Evolutionary conservation across 345 rosid genomes (phyloP).

Genomic region (Camelina hispida): DNA sequence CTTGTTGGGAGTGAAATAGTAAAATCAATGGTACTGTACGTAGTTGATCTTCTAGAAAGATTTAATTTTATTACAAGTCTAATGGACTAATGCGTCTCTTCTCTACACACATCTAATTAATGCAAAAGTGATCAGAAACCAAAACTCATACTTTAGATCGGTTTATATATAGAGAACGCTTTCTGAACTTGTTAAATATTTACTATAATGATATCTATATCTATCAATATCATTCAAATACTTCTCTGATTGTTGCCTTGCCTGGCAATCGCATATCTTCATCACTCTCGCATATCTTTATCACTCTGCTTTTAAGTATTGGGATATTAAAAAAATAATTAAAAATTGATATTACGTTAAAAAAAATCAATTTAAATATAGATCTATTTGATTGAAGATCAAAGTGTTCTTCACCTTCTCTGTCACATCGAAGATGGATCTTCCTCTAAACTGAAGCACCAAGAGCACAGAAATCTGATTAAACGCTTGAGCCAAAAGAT

Average conservation of each 20-base stretch:
- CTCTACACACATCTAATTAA: no score
- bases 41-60: neutral
- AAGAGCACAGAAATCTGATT: slow-evolving; percentile 66
- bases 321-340: no score
- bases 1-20: slow-evolving; percentile 5
- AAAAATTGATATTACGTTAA: no score
- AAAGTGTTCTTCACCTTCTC: slow-evolving; percentile 64
- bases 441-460: slow-evolving; percentile 70
- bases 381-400: slow-evolving; percentile 79
- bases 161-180: neutral
- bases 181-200: no score
- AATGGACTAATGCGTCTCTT: no score
- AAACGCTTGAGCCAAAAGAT: slow-evolving; percentile 64
- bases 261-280: no score
- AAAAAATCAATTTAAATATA: no score
- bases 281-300: no score
- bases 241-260: no score
- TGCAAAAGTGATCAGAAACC: no score
- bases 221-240: neutral
- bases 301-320: no score
- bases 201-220: neutral
- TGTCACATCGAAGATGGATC: slow-evolving; percentile 56
- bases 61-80: neutral
- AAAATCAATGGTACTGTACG: neutral
- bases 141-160: no score